phyloP scores from a whole-genome alignment of 495 filamentous ascomycete genomes.

The Aspergillus hancockii region DNA sequence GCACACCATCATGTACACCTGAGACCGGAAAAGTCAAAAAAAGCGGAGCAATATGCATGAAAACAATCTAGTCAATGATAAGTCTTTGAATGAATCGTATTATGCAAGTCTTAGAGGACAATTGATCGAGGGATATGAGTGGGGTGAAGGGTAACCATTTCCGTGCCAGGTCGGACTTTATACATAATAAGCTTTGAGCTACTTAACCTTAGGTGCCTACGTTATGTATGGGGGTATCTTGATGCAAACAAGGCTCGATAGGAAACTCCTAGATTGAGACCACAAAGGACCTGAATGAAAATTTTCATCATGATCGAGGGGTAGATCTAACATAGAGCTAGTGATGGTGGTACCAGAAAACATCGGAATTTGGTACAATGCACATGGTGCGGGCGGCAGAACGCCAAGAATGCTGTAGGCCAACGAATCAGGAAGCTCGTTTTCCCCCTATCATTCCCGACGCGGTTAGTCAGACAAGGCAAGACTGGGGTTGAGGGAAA shows the following conservation, averaged over 20 bases:
- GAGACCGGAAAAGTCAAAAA: neutral
- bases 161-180: neutral
- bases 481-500: neutral
- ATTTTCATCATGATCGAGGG: neutral
- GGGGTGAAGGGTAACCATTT: neutral
- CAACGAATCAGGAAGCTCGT: neutral
- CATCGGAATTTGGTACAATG: slow-evolving; percentile 3
- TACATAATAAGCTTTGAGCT: neutral
- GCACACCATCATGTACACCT: neutral
- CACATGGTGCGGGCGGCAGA: slow-evolving; percentile 9
- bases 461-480: neutral
- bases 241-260: neutral
- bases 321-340: neutral
- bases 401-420: neutral
- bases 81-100: neutral
- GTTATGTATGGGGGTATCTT: neutral
- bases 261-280: slow-evolving; percentile 1
- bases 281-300: neutral
- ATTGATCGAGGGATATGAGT: neutral
- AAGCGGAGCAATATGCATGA: neutral
- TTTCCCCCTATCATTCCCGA: neutral
- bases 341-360: neutral
- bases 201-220: slow-evolving; percentile 4
- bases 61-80: neutral
- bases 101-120: neutral